phyloP scores from a whole-genome alignment of 805 yeast species.

The Kluyveromyces nonfermentans region DNA sequence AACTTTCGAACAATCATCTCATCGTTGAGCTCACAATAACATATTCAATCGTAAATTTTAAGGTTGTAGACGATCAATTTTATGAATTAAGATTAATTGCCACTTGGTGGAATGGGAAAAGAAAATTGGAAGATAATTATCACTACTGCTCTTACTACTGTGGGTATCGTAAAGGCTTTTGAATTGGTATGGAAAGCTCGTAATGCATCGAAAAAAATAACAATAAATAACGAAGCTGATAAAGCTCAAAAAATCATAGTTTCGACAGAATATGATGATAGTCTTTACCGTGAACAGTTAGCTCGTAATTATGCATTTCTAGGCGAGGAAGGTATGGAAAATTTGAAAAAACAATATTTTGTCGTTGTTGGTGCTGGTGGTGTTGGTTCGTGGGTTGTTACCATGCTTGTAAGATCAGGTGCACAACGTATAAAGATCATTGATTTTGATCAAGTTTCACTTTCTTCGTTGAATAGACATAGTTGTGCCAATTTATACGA shows the following conservation, averaged over 20 bases:
- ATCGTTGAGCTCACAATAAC: neutral
- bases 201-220: slow-evolving; percentile 2
- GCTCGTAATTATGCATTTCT: slow-evolving; percentile 91
- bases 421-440: slow-evolving; percentile 67
- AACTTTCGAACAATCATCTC: neutral
- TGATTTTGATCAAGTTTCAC: slow-evolving; percentile 93
- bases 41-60: neutral
- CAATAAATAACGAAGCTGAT: neutral
- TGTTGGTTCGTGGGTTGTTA: slow-evolving; percentile 93
- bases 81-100: neutral
- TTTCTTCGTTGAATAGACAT: slow-evolving; percentile 87
- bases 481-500: slow-evolving; percentile 87
- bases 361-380: slow-evolving; percentile 95
- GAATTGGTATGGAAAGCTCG: slow-evolving; percentile 23
- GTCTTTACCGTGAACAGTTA: slow-evolving; percentile 78
- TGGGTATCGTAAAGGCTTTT: slow-evolving; percentile 23
- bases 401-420: slow-evolving; percentile 89
- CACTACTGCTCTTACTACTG: slow-evolving; percentile 27
- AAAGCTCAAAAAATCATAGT: slow-evolving; percentile 4
- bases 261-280: slow-evolving; percentile 41
- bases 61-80: neutral
- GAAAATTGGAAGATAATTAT: slow-evolving; percentile 23
- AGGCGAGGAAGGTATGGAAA: slow-evolving; percentile 73
- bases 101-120: neutral
- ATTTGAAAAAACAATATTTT: slow-evolving; percentile 59